Evolutionary conservation across 305 asterid genomes (phyloP), one percentile per base, ranked within the genome.

Genomic region (Lippia alba): DNA sequence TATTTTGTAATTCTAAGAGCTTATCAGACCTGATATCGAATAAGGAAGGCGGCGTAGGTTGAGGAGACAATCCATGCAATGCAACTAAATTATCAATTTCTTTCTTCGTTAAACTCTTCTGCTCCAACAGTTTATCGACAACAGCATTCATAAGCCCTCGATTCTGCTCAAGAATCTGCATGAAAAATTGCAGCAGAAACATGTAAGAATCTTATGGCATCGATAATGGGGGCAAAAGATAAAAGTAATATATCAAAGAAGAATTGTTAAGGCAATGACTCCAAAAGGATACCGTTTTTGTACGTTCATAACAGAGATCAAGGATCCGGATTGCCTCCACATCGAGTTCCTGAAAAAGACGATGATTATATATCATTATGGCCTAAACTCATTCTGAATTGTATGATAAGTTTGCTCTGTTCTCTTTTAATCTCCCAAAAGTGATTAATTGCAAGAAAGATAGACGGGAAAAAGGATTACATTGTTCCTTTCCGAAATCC

Each of bases 51-150:
- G 97, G 97, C 74, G 64, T 70, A 44, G 92, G 78, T 70, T 78
- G 80, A 68, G 88, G 69, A 62, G 82, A 84, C 3, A 24, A 24
- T 16, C 99, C 99, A 56, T 94, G 96, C 77, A 81, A 69, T 61
- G 90, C 86, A n/a, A 91, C 99, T 56, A 94, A 73, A 77, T 79
- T 74, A 50, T 74, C 79, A 73, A 94, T 90, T 57, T 89, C 97
- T 82, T 84, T 78, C 86, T 88, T 91, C 11, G 89, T 86, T 71
- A 91, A 77, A 71, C 91, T 90, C 87, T 90, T 94, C 81, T 86
- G 86, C 85, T 88, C 81, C 51, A 88, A 89, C 12, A 91, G 96
- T 32, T 59, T 75, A 65, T 80, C 76, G 9, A 88, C 97, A 33
- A 87, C 79, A 40, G 89, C 96, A 70, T 94, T 91, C 96, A 94